Conservation (phyloP, 1,284 basidiomycete genomes). For the Coriolopsis trogii region DNA sequence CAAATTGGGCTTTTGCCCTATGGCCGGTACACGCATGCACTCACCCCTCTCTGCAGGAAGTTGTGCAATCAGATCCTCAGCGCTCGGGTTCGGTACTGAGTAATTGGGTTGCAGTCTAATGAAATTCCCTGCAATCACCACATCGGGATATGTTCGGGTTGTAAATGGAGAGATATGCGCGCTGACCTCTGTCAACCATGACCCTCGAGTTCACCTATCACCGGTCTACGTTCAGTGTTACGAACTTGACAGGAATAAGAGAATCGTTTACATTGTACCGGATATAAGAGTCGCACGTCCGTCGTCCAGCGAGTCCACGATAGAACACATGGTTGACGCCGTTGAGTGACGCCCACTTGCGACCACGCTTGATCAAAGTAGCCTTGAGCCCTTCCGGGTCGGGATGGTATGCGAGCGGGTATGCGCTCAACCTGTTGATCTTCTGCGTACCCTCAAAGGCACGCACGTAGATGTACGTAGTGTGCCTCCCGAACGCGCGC, state of each 20-base stretch:
- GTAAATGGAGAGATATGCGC: too few relatives aligned
- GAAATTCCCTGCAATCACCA: constrained; percentile 44
- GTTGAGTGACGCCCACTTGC: constrained; percentile 51
- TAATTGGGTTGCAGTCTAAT: constrained; percentile 51
- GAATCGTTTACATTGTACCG: constrained; percentile 53
- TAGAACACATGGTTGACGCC: constrained; percentile 61
- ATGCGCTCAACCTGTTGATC: constrained; percentile 50
- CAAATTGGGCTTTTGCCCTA: too few relatives aligned
- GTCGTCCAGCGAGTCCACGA: constrained; percentile 42
- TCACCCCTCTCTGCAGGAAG: background rate
- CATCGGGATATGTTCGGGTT: too few relatives aligned
- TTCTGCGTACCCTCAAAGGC: constrained; percentile 48
- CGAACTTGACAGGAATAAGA: too few relatives aligned
- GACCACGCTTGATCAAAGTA: constrained; percentile 46
- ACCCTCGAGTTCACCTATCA: constrained; percentile 40
- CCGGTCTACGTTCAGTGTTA: too few relatives aligned
- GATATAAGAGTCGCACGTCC: constrained; percentile 34
- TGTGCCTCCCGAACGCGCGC: constrained; percentile 38
- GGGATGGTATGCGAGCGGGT: constrained; percentile 52
- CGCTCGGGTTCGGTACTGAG: constrained; percentile 37
- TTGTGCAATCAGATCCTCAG: background rate
- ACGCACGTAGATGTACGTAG: constrained; percentile 39
- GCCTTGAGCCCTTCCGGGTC: constrained; percentile 40
- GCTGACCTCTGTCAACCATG: constrained; percentile 54
- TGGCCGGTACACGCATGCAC: too few relatives aligned